Evolutionary conservation across 192 early-diverging fungal genomes (phyloP), one percentile per base, ranked within the genome.

Genomic region (Neocallimastix lanati): DNA sequence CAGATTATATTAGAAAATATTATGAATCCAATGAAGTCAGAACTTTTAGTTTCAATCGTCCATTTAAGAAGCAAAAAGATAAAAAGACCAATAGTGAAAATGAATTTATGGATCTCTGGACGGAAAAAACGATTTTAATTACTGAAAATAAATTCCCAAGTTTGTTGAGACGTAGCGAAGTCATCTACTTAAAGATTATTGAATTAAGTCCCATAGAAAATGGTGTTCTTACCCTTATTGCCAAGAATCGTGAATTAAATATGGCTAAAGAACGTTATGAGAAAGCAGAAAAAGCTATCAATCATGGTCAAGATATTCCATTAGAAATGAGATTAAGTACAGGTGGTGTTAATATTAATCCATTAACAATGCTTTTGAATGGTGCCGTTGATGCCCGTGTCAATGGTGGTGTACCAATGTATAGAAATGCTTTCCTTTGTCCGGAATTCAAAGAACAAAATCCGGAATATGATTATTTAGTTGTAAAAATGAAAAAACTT

Each of bases 351-450:
- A 91, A 92, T 78, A 82, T 91, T 28, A 93, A 92, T 77, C 90
- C 88, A 1, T 92, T 94, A 76, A 92, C 93, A 1, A 93, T 94
- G 92, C 87, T 92, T 13, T 80, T 94, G 28, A 93, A 93, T 78
- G 93, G 93, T 36, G 91, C 93, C 4, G 89, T 94, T 0, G 93
- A 94, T 86, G 93, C 93, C 12, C 93, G 93, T 13, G 91, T 94
- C 1, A 94, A 94, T 85, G 93, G 93, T 29, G 93, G 93, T 30
- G 85, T 94, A 3, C 89, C 90, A 28, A 90, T 94, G 88, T 94
- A 94, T 81, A 84, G 86, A 79, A 86, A 84, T 33, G 91, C 93
- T 0, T 94, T 94, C 81, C 83, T 94, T 29, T 81, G 80, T 21
- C 77, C 81, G 9, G 80, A 82, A n/a, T 89, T 85, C 79, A 77